Conservation (phyloP, 2,329 filamentous ascomycete species). For the Apiospora arundinis region DNA sequence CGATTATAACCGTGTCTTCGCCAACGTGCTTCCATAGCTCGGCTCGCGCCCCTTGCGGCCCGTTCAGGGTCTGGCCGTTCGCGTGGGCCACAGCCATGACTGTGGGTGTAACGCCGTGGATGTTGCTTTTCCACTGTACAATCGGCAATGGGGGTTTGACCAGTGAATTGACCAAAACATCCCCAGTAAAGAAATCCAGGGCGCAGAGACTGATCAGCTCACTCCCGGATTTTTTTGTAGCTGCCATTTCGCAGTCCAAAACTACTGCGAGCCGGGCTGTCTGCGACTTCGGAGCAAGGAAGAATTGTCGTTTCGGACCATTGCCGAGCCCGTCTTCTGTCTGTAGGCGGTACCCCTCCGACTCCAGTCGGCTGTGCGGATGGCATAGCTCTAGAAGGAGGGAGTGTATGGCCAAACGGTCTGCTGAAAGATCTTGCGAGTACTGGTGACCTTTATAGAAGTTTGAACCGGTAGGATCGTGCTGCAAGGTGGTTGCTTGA, state of each 20-base stretch:
- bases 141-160: slow-evolving; percentile 42
- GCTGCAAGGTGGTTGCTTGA: not conserved
- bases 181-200: slow-evolving; percentile 51
- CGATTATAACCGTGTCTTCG: slow-evolving; percentile 49
- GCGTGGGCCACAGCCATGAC: slow-evolving; percentile 39
- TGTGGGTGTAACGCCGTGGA: slow-evolving; percentile 45
- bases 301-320: not conserved
- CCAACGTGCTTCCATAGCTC: slow-evolving; percentile 49
- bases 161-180: slow-evolving; percentile 47
- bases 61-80: slow-evolving; percentile 40
- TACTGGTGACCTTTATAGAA: not conserved
- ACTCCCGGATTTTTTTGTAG: slow-evolving; percentile 31
- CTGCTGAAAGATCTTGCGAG: not conserved
- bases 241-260: slow-evolving; percentile 53
- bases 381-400: slow-evolving; percentile 5
- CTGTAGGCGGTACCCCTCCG: not conserved
- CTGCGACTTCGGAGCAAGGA: not conserved
- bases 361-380: not conserved
- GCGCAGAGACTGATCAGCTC: slow-evolving; percentile 13
- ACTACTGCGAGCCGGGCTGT: slow-evolving; percentile 38
- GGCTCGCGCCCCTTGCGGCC: slow-evolving; percentile 47
- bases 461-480: not conserved
- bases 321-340: not conserved
- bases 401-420: not conserved
- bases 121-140: slow-evolving; percentile 42